Base-by-base conservation (phyloP, 1,284 basidiomycete genomes). In the Leccinum fuscescens region DNA sequence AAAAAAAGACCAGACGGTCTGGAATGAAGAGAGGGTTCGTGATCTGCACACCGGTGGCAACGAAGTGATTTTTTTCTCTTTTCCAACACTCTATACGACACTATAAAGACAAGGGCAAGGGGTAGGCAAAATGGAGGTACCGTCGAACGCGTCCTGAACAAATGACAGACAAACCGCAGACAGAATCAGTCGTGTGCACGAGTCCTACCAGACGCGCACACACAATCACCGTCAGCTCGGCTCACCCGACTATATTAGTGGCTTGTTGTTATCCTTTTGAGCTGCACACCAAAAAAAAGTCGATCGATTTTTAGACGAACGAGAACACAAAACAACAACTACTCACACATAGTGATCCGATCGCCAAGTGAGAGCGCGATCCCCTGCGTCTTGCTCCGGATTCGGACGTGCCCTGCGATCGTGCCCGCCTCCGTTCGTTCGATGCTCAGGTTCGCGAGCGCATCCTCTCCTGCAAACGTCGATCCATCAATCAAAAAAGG, bases 291-390 rank as follows among this genome's bases (percentile, higher is more conserved):
- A 17, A 20, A 44, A 44, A 17, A 44, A 44, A 44, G 17, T 17
- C 42, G 17, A 44, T 44, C 42, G 3, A 44, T 44, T 20, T 44
- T 44, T 42, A 44, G 17, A 44, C 42, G 17, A 44, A 44, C 42
- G 8, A 17, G 39, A 42, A 17, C 9, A 44, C 29, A 20, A 44
- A 44, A 44, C 5, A 42, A 39, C 37, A 8, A 39, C 6, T 6
- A 68, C 85, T 64, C 68, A 92, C 90, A 88, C 83, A 93, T 87
- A n/a, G 91, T 92, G 69, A 96, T 95, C 71, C 91, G 85, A 78
- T 97, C 94, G 24, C 96, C 96, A 65, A 99, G 77, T 35, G 92
- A 94, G 64, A 98, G 80, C 4, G 96, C 96, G 65, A 98, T 98
- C 53, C 94, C 94, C 74, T 96, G 94, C 35, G 93, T 96, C 79